phyloP scores from a whole-genome alignment of 2,329 filamentous ascomycete genomes.

The Orbilia javanica region DNA sequence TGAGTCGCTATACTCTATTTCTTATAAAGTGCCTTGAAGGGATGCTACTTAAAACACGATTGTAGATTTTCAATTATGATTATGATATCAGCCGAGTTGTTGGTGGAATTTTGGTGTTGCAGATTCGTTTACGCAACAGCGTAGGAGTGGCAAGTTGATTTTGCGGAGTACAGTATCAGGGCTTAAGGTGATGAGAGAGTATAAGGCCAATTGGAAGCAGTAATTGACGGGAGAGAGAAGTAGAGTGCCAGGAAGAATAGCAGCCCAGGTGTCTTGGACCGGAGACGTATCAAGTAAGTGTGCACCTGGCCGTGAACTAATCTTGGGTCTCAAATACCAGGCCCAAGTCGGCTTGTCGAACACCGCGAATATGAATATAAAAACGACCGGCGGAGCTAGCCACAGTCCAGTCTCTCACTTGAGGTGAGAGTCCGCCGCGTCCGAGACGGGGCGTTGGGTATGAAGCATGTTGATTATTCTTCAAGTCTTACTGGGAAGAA shows the following conservation, averaged over 20 bases:
- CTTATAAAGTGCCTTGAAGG: neutral
- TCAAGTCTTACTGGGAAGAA: conserved; percentile 7
- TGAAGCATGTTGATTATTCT: conserved; percentile 47
- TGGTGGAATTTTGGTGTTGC: conserved; percentile 9
- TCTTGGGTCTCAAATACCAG: neutral
- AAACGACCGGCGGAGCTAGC: conserved; percentile 18
- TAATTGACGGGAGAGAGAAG: neutral
- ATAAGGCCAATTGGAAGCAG: neutral
- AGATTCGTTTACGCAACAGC: neutral
- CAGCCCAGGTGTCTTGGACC: neutral
- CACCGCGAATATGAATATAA: conserved; percentile 22
- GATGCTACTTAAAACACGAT: neutral
- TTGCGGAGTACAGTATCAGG: neutral
- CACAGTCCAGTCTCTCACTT: conserved; percentile 43
- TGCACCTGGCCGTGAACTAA: neutral
- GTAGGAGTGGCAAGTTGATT: neutral
- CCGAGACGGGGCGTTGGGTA: conserved; percentile 47
- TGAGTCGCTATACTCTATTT: neutral
- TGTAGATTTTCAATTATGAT: neutral
- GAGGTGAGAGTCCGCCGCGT: conserved; percentile 55
- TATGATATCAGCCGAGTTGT: conserved; percentile 2
- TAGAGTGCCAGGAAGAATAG: neutral
- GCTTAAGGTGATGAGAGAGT: neutral
- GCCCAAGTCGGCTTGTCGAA: neutral
- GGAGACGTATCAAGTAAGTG: neutral